Evolutionary conservation across 2,329 filamentous ascomycete genomes (phyloP).

Genomic region (Beauveria sp.): DNA sequence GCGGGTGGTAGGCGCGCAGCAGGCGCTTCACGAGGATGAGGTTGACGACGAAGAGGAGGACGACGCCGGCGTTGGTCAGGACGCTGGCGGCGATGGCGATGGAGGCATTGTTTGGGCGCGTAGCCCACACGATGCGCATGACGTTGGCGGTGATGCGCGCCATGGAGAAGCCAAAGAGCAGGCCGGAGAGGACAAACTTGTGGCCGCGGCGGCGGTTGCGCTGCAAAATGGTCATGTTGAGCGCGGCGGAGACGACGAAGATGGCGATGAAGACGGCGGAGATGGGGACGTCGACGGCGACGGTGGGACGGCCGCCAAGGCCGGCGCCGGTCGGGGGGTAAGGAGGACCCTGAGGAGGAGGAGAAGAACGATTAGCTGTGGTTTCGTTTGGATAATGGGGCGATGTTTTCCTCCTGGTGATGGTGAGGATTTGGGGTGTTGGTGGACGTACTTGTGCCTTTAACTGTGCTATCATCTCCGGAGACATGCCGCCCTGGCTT

Average conservation of each 20-base stretch:
- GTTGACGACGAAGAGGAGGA: conserved; percentile 72
- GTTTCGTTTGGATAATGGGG: not conserved
- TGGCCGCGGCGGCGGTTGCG: conserved; percentile 40
- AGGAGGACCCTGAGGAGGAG: conserved; percentile 24
- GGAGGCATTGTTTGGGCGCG: conserved; percentile 28
- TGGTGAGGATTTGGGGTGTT: not conserved
- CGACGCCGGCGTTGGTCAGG: conserved; percentile 64
- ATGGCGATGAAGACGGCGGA: conserved; percentile 53
- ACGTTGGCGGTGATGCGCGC: conserved; percentile 43
- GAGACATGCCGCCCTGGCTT: not conserved
- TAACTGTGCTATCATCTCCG: not conserved
- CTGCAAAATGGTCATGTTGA: conserved; percentile 52
- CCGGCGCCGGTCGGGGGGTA: conserved; percentile 35
- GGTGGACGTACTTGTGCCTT: not conserved
- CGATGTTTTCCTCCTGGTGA: not conserved
- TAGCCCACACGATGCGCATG: conserved; percentile 47
- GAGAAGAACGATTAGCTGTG: conserved; percentile 3
- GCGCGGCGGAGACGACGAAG: conserved; percentile 44
- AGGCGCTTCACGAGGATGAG: conserved; percentile 70
- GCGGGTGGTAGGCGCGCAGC: conserved; percentile 63
- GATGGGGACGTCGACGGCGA: conserved; percentile 55
- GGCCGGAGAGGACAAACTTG: conserved; percentile 52
- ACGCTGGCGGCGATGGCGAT: conserved; percentile 55
- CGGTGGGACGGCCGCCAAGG: conserved; percentile 51
- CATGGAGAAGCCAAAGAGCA: conserved; percentile 53